Base-by-base conservation (phyloP, 192 early-diverging fungal species). In the Coemansia sp. region DNA sequence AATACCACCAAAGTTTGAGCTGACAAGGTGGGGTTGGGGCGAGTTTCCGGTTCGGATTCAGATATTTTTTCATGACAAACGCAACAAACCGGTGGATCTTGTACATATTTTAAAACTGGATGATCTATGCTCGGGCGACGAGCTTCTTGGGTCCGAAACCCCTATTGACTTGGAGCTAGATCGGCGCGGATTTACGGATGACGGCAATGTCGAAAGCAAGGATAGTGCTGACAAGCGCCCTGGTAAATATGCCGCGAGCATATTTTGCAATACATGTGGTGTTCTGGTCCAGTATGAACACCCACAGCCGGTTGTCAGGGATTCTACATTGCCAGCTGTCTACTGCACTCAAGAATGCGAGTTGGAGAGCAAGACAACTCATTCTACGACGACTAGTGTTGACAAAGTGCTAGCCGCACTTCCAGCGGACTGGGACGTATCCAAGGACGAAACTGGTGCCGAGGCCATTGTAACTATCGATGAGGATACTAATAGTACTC, bases 21-120 rank as follows among this genome's bases (percentile, higher is more conserved):
- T 97, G 57, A 92, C 89, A 14, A 85, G 94, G n/a, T 89, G 86
- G 65, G 95, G 94, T 0, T 97, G 94, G 94, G 95, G 95, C 31
- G 95, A 97, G 73, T 95, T 93, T 53, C 93, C 93, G 17, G 82
- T 96, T 48, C 85, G 91, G 23, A 72, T 94, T 14, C 88, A 92
- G 57, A 47, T 97, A 15, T 88, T 85, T 62, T 95, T 97, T 76
- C 81, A 78, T 7, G 93, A 97, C 75, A 81, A 81, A 17, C 74
- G 86, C 31, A 95, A 95, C 75, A 94, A 94, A 64, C 86, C 91
- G 1, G 83, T 94, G 5, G 91, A 95, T 60, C 65, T 97, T 12
- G 88, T 93, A 15, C 92, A 94, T 63, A 72, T 85, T 46, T 58
- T 97, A 12, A 90, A 88, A 86, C 68, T 96, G 64, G 95, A 97